Base-by-base conservation (phyloP, 2,329 filamentous ascomycete species). In the Hypoxylon sp. region DNA sequence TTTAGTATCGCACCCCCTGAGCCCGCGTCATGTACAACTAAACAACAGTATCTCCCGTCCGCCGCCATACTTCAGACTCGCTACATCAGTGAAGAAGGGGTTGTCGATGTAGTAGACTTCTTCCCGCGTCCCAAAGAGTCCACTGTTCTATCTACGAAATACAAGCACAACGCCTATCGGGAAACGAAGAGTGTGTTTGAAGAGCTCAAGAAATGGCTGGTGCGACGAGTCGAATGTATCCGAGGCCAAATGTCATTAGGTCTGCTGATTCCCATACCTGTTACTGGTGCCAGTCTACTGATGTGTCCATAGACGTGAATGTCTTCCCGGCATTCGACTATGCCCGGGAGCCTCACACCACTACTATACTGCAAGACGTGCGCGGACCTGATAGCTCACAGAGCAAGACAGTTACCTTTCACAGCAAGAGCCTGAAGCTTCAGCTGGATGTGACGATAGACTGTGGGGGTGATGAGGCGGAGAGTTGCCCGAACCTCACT, bases 41-140 rank as follows among this genome's bases (percentile, higher is more conserved):
- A 94, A 78, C 92, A 94, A 79, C 89, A 92, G 75, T 94, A 94
- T 74, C 84, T 93, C 1, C 91, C 91, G 0, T 91, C 89, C 8
- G 91, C 90, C 52, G 93, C 92, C 73, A 90, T 94, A 65, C 82
- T 94, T 2, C 90, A 93, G 77, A 94, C 92, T 1, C 85, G 91
- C n/a, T 93, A 91, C 77, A 91, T 93, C 70, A 87, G 91, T 69
- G 92, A 94, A 72, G 87, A 91, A 62, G 92, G 92, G 0, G 92
- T 93, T 0, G 87, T 92, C 10, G 91, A 92, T 61, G 77, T 94
- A 31, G 83, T 92, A 15, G 92, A 94, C 77, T 94, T 93, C 80
- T 93, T 94, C 71, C 91, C 91, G 0, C 85, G 92, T 1, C 90
- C 91, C 10, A 89, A 87, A 75, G 87, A 85, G 55, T 84, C 85